Base-by-base conservation (phyloP, 225 moss, liverwort and hornwort species). In the Ulota crispa region DNA sequence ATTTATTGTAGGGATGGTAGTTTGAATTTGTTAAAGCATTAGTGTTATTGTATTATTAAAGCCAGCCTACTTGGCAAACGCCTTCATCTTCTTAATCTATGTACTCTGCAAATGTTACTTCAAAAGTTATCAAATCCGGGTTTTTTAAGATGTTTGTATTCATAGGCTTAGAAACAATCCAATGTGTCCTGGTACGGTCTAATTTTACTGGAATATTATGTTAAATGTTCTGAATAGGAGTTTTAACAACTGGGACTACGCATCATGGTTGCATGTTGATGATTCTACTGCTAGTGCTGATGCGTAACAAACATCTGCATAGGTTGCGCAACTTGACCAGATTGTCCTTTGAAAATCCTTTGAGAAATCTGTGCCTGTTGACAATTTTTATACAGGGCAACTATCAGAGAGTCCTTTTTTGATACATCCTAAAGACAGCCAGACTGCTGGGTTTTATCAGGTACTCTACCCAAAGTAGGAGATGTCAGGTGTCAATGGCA, bases 401-500 rank as follows among this genome's bases (percentile, higher is more conserved):
- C 42, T 91, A 54, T 91, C 91, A 62, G 91, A 91, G 85, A 91
- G 91, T 77, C 91, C 91, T 43, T 91, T 91, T 83, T 63, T 91
- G 76, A 72, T 91, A 16, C 91, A 91, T 77, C 91, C 91, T 73
- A 91, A 91, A 75, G 89, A 91, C 23, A 87, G 83, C 77, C 85
- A 70, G 30, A 91, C 89, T 64, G 89, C 87, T 73, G 91, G 89
- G 28, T 85, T 87, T 81, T 91, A 91, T 79, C 85, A 91, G 91
- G 91, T 91, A 81, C n/a, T 24, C 64, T 27, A 69, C 27, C 32
- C 65, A 36, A 63, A 77, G 4, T 62, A 62, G 82, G 68, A 69
- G 56, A 83, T 64, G 31, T 78, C 53, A 54, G 74, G 26, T 79
- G 68, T 68, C 54, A 28, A 50, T 79, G 39, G 57, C 24, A 76